These are phyloP conservation scores for Sutorius australiensis DNA, from an alignment of 768 basidiomycete genomes.

Conservation along the genomic window DNA sequence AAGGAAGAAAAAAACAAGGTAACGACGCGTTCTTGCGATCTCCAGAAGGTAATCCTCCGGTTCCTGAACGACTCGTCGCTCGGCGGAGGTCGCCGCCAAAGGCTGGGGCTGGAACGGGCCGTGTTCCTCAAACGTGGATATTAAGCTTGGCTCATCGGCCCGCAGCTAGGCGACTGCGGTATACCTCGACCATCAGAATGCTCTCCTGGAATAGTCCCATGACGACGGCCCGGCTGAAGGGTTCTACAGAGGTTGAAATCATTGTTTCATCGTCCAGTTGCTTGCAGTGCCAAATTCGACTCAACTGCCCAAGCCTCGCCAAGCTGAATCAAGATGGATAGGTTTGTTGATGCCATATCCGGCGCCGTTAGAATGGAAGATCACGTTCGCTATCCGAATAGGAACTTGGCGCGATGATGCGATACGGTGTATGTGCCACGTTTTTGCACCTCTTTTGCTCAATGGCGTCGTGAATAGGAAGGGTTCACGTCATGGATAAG, in stretches of 20 bases:
- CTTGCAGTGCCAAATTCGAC: neutral
- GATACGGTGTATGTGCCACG: slow-evolving; percentile 6
- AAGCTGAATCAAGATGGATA: slow-evolving; percentile 7
- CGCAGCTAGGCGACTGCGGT: neutral
- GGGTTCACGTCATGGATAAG: slow-evolving; percentile 24
- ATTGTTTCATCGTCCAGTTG: neutral
- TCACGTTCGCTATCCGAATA: neutral
- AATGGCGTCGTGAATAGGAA: neutral
- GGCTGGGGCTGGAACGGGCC: neutral
- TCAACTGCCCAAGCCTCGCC: neutral
- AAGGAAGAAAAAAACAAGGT: neutral
- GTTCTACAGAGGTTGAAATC: neutral
- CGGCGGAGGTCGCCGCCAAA: neutral
- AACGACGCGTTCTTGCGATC: neutral
- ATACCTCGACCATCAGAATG: neutral
- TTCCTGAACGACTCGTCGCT: neutral
- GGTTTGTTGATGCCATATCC: slow-evolving; percentile 1
- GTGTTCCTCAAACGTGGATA: neutral
- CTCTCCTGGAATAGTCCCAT: neutral
- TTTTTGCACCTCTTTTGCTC: slow-evolving; percentile 9
- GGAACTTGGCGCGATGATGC: neutral
- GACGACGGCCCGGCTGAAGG: neutral
- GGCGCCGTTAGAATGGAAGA: slow-evolving; percentile 17
- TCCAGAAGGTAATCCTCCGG: neutral
- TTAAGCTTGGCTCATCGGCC: neutral